A percentile compares a stretch with the other conserved stretches of the same genome.
Evolutionary conservation across 2,329 filamentous ascomycete genomes (phyloP).

Genomic region (Alternaria metachromatica): DNA sequence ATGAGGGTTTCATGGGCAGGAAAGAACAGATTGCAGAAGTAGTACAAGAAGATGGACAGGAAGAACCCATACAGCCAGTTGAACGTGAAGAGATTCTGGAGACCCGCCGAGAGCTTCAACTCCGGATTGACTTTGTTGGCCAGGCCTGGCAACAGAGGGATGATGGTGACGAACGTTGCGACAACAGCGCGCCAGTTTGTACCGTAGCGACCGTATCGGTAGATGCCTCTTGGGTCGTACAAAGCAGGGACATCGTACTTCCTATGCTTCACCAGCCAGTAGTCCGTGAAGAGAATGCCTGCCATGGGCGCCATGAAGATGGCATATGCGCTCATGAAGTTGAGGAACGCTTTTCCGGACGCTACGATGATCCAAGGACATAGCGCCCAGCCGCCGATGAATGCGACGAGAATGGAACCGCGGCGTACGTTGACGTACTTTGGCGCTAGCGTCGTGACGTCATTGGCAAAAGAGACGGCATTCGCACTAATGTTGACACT

Average conservation of each 20-base stretch:
- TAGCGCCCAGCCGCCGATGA: constrained; percentile 24
- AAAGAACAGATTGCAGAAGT: constrained; percentile 39
- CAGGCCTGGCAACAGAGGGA: constrained; percentile 24
- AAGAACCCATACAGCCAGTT: constrained; percentile 47
- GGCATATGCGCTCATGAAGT: constrained; percentile 31
- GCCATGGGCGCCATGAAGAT: constrained; percentile 35
- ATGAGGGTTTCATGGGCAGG: constrained; percentile 44
- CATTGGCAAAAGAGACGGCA: constrained; percentile 29
- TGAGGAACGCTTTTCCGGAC: constrained; percentile 25
- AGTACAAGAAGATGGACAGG: constrained; percentile 34
- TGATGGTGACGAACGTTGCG: constrained; percentile 22
- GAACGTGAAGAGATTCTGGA: constrained; percentile 43
- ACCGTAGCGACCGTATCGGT: constrained; percentile 24
- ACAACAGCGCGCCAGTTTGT: constrained; percentile 31
- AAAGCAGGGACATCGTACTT: constrained; percentile 27
- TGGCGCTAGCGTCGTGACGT: constrained; percentile 22
- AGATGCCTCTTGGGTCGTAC: constrained; percentile 24
- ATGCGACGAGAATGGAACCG: constrained; percentile 19
- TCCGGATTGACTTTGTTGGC: constrained; percentile 25
- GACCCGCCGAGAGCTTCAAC: constrained; percentile 18
- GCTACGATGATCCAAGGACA: constrained; percentile 32
- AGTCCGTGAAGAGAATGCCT: constrained; percentile 25
- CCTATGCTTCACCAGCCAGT: constrained; percentile 28
- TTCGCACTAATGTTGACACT: constrained; percentile 33
- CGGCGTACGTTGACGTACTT: constrained; percentile 32